These are phyloP conservation scores for Xylaria sp. DNA, from an alignment of 2,329 filamentous ascomycete species.

Conservation along the genomic window DNA sequence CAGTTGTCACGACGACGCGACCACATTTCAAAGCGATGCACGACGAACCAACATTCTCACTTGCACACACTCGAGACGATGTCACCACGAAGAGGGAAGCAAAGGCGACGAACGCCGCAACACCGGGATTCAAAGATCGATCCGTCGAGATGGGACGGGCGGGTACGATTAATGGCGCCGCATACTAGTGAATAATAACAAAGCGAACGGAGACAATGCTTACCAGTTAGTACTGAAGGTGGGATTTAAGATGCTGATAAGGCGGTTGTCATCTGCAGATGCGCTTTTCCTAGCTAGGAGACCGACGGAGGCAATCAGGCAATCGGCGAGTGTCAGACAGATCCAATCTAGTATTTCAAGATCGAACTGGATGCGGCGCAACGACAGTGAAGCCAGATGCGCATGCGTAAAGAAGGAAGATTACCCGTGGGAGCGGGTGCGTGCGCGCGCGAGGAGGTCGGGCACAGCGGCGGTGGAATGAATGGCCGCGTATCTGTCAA, in stretches of 20 bases:
- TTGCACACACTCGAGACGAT: conserved; percentile 35
- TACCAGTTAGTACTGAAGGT: conserved; percentile 32
- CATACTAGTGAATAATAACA: conserved; percentile 1
- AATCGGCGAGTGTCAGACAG: conserved; percentile 21
- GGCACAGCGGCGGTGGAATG: conserved; percentile 10
- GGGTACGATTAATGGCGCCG: conserved; percentile 21
- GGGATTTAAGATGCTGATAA: conserved; percentile 23
- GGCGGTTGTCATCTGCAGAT: conserved; percentile 15
- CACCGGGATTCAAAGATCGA: conserved; percentile 6
- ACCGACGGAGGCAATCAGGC: conserved; percentile 22
- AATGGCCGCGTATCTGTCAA: conserved; percentile 30
- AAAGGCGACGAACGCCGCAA: background rate
- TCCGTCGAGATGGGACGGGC: conserved; percentile 6
- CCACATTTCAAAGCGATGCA: conserved; percentile 36
- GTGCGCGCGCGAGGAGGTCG: conserved; percentile 16
- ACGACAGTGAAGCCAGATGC: conserved; percentile 28
- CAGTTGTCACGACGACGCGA: conserved; percentile 32
- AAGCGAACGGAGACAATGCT: conserved; percentile 25
- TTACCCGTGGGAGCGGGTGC: conserved; percentile 10
- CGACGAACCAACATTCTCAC: conserved; percentile 35
- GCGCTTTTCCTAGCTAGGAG: conserved; percentile 22
- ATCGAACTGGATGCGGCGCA: conserved; percentile 27
- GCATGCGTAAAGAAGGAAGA: conserved; percentile 21
- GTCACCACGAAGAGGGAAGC: conserved; percentile 25
- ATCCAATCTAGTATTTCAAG: conserved; percentile 38